A percentile compares a stretch with the other conserved stretches of the same genome.
Evolutionary conservation across 2,329 filamentous ascomycete species (phyloP).

Genomic region (Arthrinium puccinioides): DNA sequence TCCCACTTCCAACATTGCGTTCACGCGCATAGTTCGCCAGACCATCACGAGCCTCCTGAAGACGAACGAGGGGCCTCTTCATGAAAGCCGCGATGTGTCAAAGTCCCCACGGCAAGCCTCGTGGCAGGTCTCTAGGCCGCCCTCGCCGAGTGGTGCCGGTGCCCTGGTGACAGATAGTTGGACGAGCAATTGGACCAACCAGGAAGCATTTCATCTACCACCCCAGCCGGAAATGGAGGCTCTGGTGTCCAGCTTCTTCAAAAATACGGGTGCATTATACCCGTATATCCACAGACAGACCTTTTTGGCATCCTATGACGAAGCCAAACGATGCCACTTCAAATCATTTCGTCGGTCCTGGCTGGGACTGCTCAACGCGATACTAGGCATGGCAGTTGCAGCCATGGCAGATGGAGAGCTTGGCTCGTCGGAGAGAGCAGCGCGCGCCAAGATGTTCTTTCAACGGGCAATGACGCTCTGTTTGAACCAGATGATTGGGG

Average conservation of each 20-base stretch:
- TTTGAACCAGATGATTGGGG: conserved; percentile 29
- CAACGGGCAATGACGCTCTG: conserved; percentile 35
- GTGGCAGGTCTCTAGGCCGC: background rate
- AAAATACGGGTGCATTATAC: conserved; percentile 1
- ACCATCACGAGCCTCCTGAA: background rate
- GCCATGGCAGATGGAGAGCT: conserved; percentile 20
- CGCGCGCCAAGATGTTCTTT: conserved; percentile 37
- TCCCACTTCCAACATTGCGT: conserved; percentile 2
- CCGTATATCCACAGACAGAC: conserved; percentile 1
- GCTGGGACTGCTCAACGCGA: conserved; percentile 42
- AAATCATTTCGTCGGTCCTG: conserved; percentile 35
- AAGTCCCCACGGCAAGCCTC: background rate
- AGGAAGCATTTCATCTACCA: background rate
- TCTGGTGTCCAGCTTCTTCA: background rate
- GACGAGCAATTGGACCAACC: background rate
- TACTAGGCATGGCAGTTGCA: conserved; percentile 39
- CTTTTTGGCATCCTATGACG: conserved; percentile 1
- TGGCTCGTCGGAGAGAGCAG: conserved; percentile 25
- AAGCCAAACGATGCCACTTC: conserved; percentile 10
- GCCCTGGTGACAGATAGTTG: background rate
- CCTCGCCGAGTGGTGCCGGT: background rate
- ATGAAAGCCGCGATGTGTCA: background rate
- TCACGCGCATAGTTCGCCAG: background rate
- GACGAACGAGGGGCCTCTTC: background rate
- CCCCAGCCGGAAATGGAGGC: background rate